Evolutionary conservation across 2,329 filamentous ascomycete species (phyloP).

Genomic region (Corynespora cassiicola): DNA sequence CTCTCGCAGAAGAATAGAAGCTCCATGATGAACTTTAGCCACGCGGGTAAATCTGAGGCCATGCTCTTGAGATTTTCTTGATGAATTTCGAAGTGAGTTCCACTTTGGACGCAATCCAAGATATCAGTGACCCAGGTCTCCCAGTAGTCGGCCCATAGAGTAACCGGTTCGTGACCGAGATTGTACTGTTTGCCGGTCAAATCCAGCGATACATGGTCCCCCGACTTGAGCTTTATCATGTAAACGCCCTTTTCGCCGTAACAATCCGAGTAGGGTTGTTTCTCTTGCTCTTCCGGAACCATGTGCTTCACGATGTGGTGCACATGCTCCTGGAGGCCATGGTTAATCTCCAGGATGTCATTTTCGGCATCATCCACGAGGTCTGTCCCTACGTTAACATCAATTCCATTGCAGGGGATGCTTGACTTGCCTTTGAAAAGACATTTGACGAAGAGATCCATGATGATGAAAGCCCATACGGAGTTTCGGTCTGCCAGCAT

Average conservation of each 20-base stretch:
- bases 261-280: conserved; percentile 13
- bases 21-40: conserved; percentile 16
- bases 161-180: conserved; percentile 9
- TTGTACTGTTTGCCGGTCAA: conserved; percentile 19
- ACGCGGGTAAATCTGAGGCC: conserved; percentile 10
- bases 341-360: conserved; percentile 20
- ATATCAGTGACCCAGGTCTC: conserved; percentile 6
- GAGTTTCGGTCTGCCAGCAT: conserved; percentile 16
- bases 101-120: conserved; percentile 17
- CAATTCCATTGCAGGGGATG: neutral
- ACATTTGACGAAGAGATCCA: conserved; percentile 13
- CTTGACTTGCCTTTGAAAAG: conserved; percentile 16
- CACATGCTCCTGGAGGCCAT: conserved; percentile 7
- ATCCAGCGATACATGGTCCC: conserved; percentile 18
- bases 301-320: conserved; percentile 9
- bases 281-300: conserved; percentile 9
- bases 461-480: conserved; percentile 20
- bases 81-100: conserved; percentile 14
- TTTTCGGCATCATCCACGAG: conserved; percentile 17
- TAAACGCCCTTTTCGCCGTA: conserved; percentile 15
- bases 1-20: conserved; percentile 1
- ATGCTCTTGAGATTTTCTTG: conserved; percentile 13
- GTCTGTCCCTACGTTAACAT: conserved; percentile 8
- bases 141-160: conserved; percentile 15
- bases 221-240: conserved; percentile 18